Percentiles rank a stretch among this genome's conserved stretches.
These are phyloP conservation scores for Candida cerambycidarum DNA, from an alignment of 805 yeast genomes.

Conservation along the genomic window DNA sequence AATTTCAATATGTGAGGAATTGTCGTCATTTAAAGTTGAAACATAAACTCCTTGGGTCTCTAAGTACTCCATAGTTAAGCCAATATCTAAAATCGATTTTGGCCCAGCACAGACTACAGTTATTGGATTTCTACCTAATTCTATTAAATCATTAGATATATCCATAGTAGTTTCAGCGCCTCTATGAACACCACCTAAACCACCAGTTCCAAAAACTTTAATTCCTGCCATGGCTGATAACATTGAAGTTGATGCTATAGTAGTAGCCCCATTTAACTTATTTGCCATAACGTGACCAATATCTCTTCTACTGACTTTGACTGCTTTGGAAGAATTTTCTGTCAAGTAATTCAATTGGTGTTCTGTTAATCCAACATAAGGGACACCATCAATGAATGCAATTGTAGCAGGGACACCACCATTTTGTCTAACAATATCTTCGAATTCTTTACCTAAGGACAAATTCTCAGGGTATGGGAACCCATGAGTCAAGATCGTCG, in stretches of 20 bases:
- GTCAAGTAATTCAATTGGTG: slow-evolving; percentile 55
- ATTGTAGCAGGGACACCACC: slow-evolving; percentile 86
- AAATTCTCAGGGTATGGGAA: slow-evolving; percentile 78
- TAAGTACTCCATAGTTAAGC: slow-evolving; percentile 76
- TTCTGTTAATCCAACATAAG: slow-evolving; percentile 62
- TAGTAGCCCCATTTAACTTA: slow-evolving; percentile 77
- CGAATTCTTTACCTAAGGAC: slow-evolving; percentile 70
- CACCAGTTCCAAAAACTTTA: slow-evolving; percentile 88
- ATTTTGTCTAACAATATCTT: slow-evolving; percentile 51
- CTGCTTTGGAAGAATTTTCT: slow-evolving; percentile 30
- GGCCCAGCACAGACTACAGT: slow-evolving; percentile 95
- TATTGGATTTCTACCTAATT: slow-evolving; percentile 77
- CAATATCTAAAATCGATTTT: slow-evolving; percentile 78
- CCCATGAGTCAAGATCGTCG: slow-evolving; percentile 89
- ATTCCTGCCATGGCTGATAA: slow-evolving; percentile 74
- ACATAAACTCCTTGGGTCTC: slow-evolving; percentile 93
- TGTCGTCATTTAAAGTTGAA: slow-evolving; percentile 55
- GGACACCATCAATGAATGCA: slow-evolving; percentile 71
- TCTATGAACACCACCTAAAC: slow-evolving; percentile 88
- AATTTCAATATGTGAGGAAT: slow-evolving; percentile 32
- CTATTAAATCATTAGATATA: slow-evolving; percentile 84
- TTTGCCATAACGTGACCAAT: slow-evolving; percentile 68
- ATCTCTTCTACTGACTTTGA: slow-evolving; percentile 79
- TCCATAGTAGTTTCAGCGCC: slow-evolving; percentile 77
- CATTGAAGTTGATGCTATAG: slow-evolving; percentile 87